phyloP scores from a whole-genome alignment of 164 flowering plant species.

The Chloranthus sessilifolius region DNA sequence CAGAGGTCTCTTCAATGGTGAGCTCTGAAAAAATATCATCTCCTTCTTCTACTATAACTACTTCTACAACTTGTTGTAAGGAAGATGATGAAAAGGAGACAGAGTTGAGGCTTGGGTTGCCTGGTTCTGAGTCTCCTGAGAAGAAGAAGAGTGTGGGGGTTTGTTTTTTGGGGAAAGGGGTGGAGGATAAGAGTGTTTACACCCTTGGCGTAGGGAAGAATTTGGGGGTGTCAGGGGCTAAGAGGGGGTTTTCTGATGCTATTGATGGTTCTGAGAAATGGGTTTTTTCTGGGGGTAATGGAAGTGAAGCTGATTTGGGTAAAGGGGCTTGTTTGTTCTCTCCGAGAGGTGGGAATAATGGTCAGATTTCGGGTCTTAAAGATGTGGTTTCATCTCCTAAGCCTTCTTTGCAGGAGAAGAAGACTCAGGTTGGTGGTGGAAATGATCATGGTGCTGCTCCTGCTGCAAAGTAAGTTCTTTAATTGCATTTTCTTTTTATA shows the following conservation, averaged over 20 bases:
- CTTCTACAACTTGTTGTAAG: background rate
- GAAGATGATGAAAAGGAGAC: conserved; percentile 39
- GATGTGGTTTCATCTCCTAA: conserved; percentile 29
- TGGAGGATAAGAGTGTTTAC: conserved; percentile 25
- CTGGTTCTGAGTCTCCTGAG: conserved; percentile 80
- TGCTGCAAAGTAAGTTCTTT: conserved; percentile 49
- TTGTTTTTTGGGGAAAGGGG: conserved; percentile 8
- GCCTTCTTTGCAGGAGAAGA: conserved; percentile 44
- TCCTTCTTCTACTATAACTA: conserved; percentile 14
- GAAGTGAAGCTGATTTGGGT: conserved; percentile 39
- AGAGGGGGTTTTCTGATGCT: conserved; percentile 69
- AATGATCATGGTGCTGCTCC: conserved; percentile 38
- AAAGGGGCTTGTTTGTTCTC: conserved; percentile 37
- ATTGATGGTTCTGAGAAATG: conserved; percentile 58
- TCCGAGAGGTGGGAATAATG: conserved; percentile 33
- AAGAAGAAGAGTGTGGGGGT: conserved; percentile 24
- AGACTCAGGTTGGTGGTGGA: conserved; percentile 39
- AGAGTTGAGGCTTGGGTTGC: conserved; percentile 85
- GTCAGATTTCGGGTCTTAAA: conserved; percentile 21
- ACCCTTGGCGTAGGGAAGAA: conserved; percentile 25
- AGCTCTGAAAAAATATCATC: conserved; percentile 35
- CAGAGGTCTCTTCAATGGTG: conserved; percentile 48
- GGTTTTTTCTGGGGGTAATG: conserved; percentile 49
- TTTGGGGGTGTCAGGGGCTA: conserved; percentile 53
- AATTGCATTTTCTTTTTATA: background rate